Percentiles rank a stretch among this genome's conserved stretches.
These are phyloP conservation scores for Davidsoniella virescens DNA, from an alignment of 2,329 filamentous ascomycete genomes.

Conservation along the genomic window DNA sequence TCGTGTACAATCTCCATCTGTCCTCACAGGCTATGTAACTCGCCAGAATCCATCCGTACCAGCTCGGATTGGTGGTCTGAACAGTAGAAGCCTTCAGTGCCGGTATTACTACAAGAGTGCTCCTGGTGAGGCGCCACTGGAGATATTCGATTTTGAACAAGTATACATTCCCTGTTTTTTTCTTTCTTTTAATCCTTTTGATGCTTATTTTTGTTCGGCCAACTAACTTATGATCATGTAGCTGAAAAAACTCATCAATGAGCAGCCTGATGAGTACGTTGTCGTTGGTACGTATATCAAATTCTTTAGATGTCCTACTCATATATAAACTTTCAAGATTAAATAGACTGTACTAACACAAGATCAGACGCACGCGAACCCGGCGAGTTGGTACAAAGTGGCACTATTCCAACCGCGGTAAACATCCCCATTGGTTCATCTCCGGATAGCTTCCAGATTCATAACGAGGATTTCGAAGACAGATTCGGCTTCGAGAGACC, in stretches of 20 bases:
- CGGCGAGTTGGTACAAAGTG: conserved; percentile 43
- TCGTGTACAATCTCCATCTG: too few species aligned
- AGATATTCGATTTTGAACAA: conserved; percentile 12
- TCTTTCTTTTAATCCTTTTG: too few species aligned
- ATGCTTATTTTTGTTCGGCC: too few species aligned
- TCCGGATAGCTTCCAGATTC: conserved; percentile 65
- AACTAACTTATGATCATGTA: background rate
- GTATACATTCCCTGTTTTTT: background rate
- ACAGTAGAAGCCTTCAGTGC: background rate
- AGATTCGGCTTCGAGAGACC: conserved; percentile 64
- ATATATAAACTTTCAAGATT: too few species aligned
- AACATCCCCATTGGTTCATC: conserved; percentile 67
- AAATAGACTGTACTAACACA: background rate
- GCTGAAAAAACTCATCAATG: conserved; percentile 7
- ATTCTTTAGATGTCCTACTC: too few species aligned
- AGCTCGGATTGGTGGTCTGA: too few species aligned
- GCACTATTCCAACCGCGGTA: conserved; percentile 63
- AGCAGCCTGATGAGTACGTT: conserved; percentile 9
- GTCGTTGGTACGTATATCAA: conserved; percentile 9
- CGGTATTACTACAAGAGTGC: background rate
- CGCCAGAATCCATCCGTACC: too few species aligned
- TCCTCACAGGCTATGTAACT: too few species aligned
- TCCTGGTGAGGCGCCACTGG: background rate
- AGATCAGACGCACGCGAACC: conserved; percentile 57
- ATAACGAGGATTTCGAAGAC: conserved; percentile 64